Percentiles rank a stretch among this genome's conserved stretches.
phyloP scores from a whole-genome alignment of 2,329 filamentous ascomycete species.

The Calonectria ilicicola region DNA sequence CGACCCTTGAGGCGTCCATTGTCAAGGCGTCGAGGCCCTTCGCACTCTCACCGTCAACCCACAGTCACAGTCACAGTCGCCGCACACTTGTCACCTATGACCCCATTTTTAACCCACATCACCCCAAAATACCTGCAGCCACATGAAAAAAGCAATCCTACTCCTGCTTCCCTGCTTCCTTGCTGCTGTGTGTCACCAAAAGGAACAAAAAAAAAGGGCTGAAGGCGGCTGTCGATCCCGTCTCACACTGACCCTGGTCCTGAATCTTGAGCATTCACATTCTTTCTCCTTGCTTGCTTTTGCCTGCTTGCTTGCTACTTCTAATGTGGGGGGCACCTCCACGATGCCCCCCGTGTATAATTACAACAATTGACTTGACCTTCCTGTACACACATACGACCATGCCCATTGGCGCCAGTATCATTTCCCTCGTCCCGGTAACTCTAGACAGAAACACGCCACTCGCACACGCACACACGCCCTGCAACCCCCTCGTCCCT shows the following conservation, averaged over 20 bases:
- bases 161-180: too few species aligned
- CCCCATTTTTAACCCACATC: too few species aligned
- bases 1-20: too few species aligned
- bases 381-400: constrained; percentile 43
- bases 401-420: constrained; percentile 43
- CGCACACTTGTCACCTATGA: background rate
- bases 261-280: constrained; percentile 4
- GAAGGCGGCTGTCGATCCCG: background rate
- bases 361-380: constrained; percentile 37
- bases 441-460: constrained; percentile 33
- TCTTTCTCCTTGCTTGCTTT: constrained; percentile 6
- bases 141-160: background rate
- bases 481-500: background rate
- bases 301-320: constrained; percentile 1
- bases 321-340: constrained; percentile 31
- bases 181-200: background rate
- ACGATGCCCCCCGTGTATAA: constrained; percentile 37
- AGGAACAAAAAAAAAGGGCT: background rate
- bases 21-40: background rate
- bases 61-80: background rate
- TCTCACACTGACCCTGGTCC: background rate
- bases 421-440: constrained; percentile 42
- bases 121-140: background rate
- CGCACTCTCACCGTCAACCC: background rate
- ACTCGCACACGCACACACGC: background rate